A percentile compares a stretch with the other conserved stretches of the same genome.
These are phyloP conservation scores for Piloderma croceum DNA, from an alignment of 768 basidiomycete genomes.

Conservation along the genomic window DNA sequence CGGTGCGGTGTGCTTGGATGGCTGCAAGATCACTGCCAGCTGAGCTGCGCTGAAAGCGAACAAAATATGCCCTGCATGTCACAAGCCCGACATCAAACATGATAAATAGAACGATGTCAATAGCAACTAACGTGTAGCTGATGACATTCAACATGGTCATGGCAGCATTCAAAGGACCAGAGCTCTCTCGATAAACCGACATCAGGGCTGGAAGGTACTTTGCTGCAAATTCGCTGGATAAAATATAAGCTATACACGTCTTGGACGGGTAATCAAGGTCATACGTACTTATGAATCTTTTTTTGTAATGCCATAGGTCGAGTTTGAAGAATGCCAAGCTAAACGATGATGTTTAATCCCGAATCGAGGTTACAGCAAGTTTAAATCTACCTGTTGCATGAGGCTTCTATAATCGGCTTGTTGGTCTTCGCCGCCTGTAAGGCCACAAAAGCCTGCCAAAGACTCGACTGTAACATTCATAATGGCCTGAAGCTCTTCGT, in stretches of 20 bases:
- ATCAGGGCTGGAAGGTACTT: not conserved
- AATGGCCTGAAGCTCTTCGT: not conserved
- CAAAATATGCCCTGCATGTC: slow-evolving; percentile 40
- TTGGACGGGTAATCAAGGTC: too few species aligned
- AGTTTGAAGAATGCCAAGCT: not conserved
- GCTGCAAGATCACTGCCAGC: slow-evolving; percentile 29
- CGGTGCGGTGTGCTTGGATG: slow-evolving; percentile 34
- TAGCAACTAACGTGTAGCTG: not conserved
- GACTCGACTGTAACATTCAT: not conserved
- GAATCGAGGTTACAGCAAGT: not conserved
- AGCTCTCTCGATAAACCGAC: not conserved
- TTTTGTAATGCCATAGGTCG: not conserved
- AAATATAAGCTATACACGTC: too few species aligned
- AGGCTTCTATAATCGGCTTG: not conserved
- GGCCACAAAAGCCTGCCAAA: not conserved
- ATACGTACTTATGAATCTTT: not conserved
- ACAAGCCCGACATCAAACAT: too few species aligned
- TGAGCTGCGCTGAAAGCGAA: slow-evolving; percentile 30
- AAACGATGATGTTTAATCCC: not conserved
- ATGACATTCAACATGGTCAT: not conserved
- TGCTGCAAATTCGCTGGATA: not conserved
- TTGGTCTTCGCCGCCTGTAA: not conserved
- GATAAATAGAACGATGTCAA: too few species aligned
- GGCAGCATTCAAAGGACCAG: not conserved
- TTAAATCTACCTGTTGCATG: not conserved